Evolutionary conservation across 306 rosid species (phyloP).

Genomic region (Oxytropis ochrocephala): DNA sequence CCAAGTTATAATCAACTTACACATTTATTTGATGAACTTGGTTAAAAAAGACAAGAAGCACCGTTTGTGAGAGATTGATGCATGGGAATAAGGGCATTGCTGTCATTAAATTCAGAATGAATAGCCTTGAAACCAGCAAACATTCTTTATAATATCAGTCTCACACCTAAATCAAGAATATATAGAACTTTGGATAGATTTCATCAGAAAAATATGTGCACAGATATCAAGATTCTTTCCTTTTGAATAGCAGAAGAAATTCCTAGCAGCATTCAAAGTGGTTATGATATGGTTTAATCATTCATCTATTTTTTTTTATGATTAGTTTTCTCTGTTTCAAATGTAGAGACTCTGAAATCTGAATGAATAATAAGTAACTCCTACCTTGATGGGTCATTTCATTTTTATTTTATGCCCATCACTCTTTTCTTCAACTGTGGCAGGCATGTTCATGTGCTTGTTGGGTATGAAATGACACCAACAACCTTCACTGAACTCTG

Average conservation of each 20-base stretch:
- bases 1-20: constrained; percentile 28
- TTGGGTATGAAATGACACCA: constrained; percentile 49
- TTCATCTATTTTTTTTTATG: constrained; percentile 25
- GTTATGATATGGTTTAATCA: constrained; percentile 32
- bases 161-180: constrained; percentile 20
- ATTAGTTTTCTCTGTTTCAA: constrained; percentile 33
- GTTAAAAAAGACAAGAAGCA: constrained; percentile 34
- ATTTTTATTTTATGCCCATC: constrained; percentile 21
- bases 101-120: constrained; percentile 34
- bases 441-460: constrained; percentile 58
- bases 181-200: constrained; percentile 13
- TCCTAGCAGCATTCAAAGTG: constrained; percentile 22
- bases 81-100: constrained; percentile 29
- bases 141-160: constrained; percentile 40
- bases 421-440: constrained; percentile 34
- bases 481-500: constrained; percentile 25
- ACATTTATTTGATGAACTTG: neutral
- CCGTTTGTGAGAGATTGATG: constrained; percentile 34
- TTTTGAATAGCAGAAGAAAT: constrained; percentile 20
- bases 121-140: constrained; percentile 34
- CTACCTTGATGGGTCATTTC: constrained; percentile 37
- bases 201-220: constrained; percentile 17
- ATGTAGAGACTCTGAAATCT: constrained; percentile 24
- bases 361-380: constrained; percentile 20
- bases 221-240: constrained; percentile 10